phyloP scores from a whole-genome alignment of 2,329 filamentous ascomycete species.

The Cordyceps militaris region DNA sequence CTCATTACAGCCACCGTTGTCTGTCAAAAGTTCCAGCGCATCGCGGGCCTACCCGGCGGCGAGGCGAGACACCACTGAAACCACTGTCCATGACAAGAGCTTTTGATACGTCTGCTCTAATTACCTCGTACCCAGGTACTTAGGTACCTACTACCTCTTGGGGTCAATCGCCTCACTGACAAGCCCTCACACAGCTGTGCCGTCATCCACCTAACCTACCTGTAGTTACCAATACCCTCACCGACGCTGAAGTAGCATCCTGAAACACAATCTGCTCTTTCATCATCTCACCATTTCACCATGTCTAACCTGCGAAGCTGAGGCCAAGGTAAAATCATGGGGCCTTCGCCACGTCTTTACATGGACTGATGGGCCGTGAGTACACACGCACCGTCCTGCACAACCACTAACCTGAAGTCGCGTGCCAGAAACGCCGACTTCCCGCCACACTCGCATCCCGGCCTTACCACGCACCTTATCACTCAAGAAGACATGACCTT shows the following conservation, averaged over 20 bases:
- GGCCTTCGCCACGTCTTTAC: constrained; percentile 64
- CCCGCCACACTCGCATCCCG: constrained; percentile 56
- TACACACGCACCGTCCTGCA: constrained; percentile 17
- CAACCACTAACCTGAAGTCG: constrained; percentile 1
- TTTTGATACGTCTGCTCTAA: too few species aligned
- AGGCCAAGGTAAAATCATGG: constrained; percentile 60
- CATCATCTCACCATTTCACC: not conserved
- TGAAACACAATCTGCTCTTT: not conserved
- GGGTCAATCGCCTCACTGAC: too few species aligned
- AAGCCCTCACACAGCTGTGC: too few species aligned
- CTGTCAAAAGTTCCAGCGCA: too few species aligned
- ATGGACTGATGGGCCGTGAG: constrained; percentile 64
- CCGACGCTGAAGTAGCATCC: not conserved
- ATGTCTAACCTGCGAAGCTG: constrained; percentile 29
- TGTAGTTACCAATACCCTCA: not conserved
- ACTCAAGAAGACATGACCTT: constrained; percentile 58
- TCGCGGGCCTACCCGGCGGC: too few species aligned
- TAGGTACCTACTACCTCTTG: too few species aligned
- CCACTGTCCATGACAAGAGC: too few species aligned
- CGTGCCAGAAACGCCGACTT: constrained; percentile 58
- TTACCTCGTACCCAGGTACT: too few species aligned
- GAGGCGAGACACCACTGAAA: too few species aligned
- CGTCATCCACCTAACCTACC: too few species aligned
- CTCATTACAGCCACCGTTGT: too few species aligned
- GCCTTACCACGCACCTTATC: constrained; percentile 63